phyloP scores from a whole-genome alignment of 2,329 filamentous ascomycete species.

The Nemania sp. region DNA sequence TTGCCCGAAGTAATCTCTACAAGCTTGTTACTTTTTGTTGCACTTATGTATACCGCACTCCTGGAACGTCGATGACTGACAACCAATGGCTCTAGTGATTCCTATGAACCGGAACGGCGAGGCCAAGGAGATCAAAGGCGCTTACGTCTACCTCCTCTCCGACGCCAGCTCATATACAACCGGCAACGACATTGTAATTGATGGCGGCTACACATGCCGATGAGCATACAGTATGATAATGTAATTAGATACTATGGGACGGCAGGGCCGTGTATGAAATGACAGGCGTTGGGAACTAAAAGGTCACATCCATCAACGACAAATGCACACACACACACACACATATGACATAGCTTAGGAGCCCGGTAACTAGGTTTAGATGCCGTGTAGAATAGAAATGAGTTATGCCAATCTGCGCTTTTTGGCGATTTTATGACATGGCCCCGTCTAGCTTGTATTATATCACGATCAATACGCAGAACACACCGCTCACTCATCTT shows the following conservation, averaged over 20 bases:
- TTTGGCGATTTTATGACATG: no score
- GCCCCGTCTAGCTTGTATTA: no score
- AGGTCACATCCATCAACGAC: background rate
- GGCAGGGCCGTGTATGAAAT: background rate
- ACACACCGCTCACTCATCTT: no score
- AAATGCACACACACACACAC: no score
- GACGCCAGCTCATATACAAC: slow-evolving; percentile 79
- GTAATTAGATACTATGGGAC: slow-evolving; percentile 1
- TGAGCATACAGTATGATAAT: slow-evolving; percentile 15
- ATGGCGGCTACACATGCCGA: slow-evolving; percentile 64
- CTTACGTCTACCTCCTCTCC: slow-evolving; percentile 75
- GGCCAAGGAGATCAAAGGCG: slow-evolving; percentile 70
- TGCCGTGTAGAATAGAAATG: slow-evolving; percentile 1
- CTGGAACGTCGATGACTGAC: no score
- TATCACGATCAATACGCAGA: no score
- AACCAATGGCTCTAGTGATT: slow-evolving; percentile 27
- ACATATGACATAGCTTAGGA: background rate
- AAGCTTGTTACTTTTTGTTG: no score
- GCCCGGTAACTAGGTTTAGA: slow-evolving; percentile 4
- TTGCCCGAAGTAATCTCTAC: no score
- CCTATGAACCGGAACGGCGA: slow-evolving; percentile 59
- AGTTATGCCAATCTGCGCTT: background rate
- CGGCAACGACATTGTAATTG: slow-evolving; percentile 70
- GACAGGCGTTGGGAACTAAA: slow-evolving; percentile 16
- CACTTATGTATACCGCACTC: no score